These are phyloP conservation scores for Platismatia glauca DNA, from an alignment of 495 filamentous ascomycete species.

Conservation along the genomic window DNA sequence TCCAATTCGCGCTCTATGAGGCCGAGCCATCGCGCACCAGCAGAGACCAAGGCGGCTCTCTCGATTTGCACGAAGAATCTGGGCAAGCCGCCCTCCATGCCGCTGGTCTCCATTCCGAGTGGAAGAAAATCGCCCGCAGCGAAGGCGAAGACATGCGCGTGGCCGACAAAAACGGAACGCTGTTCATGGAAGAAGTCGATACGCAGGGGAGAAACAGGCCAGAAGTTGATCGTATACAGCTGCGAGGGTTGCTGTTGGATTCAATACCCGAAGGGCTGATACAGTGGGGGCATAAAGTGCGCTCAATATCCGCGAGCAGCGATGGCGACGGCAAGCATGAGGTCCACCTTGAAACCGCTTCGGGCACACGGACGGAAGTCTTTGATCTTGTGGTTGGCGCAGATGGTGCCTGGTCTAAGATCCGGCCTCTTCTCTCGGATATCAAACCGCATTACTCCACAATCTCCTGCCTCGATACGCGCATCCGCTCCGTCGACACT, in stretches of 20 bases:
- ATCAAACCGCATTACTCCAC: constrained; percentile 43
- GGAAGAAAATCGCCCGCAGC: constrained; percentile 23
- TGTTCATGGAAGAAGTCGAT: constrained; percentile 22
- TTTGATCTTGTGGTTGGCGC: constrained; percentile 41
- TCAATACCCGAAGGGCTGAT: constrained; percentile 25
- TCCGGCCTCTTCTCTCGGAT: constrained; percentile 36
- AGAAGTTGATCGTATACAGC: constrained; percentile 28
- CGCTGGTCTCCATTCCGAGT: constrained; percentile 40
- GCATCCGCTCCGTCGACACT: constrained; percentile 25
- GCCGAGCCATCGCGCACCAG: constrained; percentile 33
- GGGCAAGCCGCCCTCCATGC: constrained; percentile 43
- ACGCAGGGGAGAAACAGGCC: constrained; percentile 26
- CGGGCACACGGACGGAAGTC: constrained; percentile 25
- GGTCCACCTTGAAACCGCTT: constrained; percentile 22
- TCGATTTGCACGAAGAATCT: constrained; percentile 45
- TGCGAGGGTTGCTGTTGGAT: constrained; percentile 27
- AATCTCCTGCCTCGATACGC: constrained; percentile 31
- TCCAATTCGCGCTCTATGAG: constrained; percentile 36
- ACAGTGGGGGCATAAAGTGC: constrained; percentile 25
- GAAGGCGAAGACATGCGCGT: constrained; percentile 21
- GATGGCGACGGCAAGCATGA: constrained; percentile 25
- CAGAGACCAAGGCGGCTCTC: constrained; percentile 41
- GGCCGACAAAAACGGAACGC: constrained; percentile 26
- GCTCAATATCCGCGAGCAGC: constrained; percentile 25
- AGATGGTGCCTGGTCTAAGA: constrained; percentile 39